phyloP scores from a whole-genome alignment of 2,329 filamentous ascomycete species.

The Cladobotryum mycophilum region DNA sequence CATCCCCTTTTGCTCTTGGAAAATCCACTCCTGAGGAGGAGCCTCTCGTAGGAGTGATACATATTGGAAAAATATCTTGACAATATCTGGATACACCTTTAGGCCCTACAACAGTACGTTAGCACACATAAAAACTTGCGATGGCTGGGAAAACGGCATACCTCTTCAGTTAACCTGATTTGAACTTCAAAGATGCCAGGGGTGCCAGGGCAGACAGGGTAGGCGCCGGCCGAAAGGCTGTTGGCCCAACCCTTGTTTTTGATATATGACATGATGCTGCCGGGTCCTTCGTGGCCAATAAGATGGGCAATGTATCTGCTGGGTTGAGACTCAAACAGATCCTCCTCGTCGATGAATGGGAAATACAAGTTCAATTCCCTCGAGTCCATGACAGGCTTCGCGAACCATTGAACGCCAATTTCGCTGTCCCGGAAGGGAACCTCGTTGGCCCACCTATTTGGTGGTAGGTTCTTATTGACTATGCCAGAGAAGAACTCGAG shows the following conservation, averaged over 20 bases:
- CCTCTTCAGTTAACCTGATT: conserved; percentile 77
- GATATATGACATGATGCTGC: conserved; percentile 83
- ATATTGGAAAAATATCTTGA: conserved; percentile 85
- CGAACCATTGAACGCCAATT: conserved; percentile 66
- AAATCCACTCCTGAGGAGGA: conserved; percentile 85
- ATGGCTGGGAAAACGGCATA: conserved; percentile 22
- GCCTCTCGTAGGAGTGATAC: conserved; percentile 76
- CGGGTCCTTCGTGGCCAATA: conserved; percentile 87
- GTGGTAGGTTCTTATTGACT: conserved; percentile 71
- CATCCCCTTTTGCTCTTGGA: conserved; percentile 83
- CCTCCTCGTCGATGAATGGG: conserved; percentile 78
- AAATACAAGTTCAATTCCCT: conserved; percentile 75
- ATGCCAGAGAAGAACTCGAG: conserved; percentile 75
- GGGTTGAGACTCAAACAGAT: conserved; percentile 72
- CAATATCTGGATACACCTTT: conserved; percentile 73
- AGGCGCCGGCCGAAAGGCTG: conserved; percentile 69
- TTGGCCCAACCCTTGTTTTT: conserved; percentile 90
- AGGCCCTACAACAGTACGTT: conserved; percentile 46
- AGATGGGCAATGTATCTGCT: conserved; percentile 82
- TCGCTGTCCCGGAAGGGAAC: conserved; percentile 43
- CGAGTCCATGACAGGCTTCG: conserved; percentile 86
- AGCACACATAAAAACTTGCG: not conserved
- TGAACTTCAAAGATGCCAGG: conserved; percentile 74
- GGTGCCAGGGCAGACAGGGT: conserved; percentile 68
- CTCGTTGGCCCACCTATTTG: conserved; percentile 48